phyloP scores from a whole-genome alignment of 2,329 filamentous ascomycete species.

The Epicoccum nigrum region DNA sequence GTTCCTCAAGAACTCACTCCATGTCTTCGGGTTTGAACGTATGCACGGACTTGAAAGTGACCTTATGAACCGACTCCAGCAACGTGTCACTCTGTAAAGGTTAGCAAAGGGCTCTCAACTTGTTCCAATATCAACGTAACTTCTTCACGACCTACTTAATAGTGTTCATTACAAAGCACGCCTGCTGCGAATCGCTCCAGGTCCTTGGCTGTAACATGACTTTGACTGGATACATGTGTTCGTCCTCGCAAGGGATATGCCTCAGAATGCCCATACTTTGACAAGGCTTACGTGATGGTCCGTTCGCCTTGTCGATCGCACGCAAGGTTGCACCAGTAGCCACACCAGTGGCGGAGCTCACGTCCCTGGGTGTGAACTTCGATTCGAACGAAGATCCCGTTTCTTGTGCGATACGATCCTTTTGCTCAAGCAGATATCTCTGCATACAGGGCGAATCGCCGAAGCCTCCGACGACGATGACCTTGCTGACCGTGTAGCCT shows the following conservation, averaged over 20 bases:
- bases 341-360: constrained; percentile 21
- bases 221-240: background rate
- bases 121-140: constrained; percentile 1
- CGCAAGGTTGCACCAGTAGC: constrained; percentile 23
- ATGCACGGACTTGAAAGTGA: constrained; percentile 4
- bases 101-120: background rate
- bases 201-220: constrained; percentile 4
- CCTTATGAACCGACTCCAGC: constrained; percentile 2
- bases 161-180: constrained; percentile 10
- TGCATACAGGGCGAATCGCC: constrained; percentile 19
- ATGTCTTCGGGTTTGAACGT: background rate
- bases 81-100: background rate
- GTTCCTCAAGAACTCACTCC: constrained; percentile 11
- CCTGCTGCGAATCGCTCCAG: background rate
- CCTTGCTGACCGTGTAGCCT: constrained; percentile 6
- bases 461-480: constrained; percentile 23
- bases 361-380: background rate
- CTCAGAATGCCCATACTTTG: constrained; percentile 19
- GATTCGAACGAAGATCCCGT: constrained; percentile 1
- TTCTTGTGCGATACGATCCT: background rate
- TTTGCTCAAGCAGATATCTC: constrained; percentile 3
- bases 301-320: constrained; percentile 18
- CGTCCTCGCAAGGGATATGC: constrained; percentile 9
- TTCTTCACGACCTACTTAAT: constrained; percentile 25
- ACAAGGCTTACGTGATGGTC: constrained; percentile 14